These are phyloP conservation scores for Penicillium expansum DNA, from an alignment of 2,329 filamentous ascomycete species.

Conservation along the genomic window DNA sequence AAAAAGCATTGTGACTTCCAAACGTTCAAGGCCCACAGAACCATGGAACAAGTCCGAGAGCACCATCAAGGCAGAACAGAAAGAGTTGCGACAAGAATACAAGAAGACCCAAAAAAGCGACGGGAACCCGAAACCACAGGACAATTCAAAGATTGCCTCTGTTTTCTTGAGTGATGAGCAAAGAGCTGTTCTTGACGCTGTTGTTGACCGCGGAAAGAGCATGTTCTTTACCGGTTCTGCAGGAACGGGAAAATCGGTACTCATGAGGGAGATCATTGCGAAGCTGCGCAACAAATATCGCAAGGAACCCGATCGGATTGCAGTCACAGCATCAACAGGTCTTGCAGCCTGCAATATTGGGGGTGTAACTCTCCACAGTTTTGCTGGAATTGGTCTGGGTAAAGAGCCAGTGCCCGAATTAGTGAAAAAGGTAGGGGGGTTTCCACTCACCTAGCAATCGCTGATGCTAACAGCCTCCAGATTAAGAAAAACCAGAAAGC, in stretches of 20 bases:
- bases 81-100: constrained; percentile 63
- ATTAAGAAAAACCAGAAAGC: constrained; percentile 85
- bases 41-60: constrained; percentile 74
- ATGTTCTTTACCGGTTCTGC: constrained; percentile 98
- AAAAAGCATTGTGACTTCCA: constrained; percentile 42
- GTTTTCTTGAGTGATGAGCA: constrained; percentile 85
- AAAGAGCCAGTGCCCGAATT: constrained; percentile 80
- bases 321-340: constrained; percentile 92
- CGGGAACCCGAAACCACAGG: constrained; percentile 41
- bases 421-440: constrained; percentile 64
- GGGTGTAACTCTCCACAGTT: constrained; percentile 92
- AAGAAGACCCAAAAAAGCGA: constrained; percentile 50
- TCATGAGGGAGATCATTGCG: constrained; percentile 87
- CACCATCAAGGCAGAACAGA: constrained; percentile 73
- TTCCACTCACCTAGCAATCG: background rate
- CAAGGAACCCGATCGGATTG: constrained; percentile 77
- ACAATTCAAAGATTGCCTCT: constrained; percentile 45
- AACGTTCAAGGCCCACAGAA: constrained; percentile 44
- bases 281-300: constrained; percentile 73
- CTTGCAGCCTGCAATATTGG: constrained; percentile 96
- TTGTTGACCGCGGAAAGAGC: constrained; percentile 75
- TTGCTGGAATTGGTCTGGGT: constrained; percentile 89
- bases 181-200: constrained; percentile 74
- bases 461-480: constrained; percentile 29
- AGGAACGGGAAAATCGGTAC: constrained; percentile 91